Evolutionary conservation across 257 asterid species (phyloP), one percentile per base, ranked within the genome.

Genomic region (Marsdenia floribunda): DNA sequence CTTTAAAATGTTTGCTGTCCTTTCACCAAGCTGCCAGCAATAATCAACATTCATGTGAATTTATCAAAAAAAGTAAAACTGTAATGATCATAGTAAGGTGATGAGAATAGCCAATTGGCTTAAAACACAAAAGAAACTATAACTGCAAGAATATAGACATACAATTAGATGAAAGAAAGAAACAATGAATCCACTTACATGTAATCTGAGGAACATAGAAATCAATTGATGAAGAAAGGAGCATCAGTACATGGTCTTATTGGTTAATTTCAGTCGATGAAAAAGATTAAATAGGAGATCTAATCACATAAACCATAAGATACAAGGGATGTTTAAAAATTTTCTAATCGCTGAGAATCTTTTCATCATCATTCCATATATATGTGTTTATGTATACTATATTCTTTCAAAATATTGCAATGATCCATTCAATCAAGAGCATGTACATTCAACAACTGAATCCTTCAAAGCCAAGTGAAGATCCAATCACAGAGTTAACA

Each of bases 1-100:
- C 88, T 90, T 92, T 52, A 94, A 80, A 80, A 94, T 94, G 76
- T 92, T 94, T 26, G 90, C 89, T 0, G 97, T 92, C 79, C 98
- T 88, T 82, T 83, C 88, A 59, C 98, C 99, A 79, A 90, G 85
- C 99, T 92, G 90, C 75, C 68, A 88, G 52, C 64, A 79, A 78
- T 72, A 35, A 78, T 64, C 75, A 59, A 82, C 55, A 76, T 55
- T 65, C 69, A 75, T 19, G 38, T 53, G 49, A 59, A 37, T 57
- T 68, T 42, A 68, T 37, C 40, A 6, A 49, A 50, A 8, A 73
- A 55, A 16, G 4, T 40, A 68, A 19, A 55, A 67, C 6, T 14
- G 15, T 24, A 68, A 37, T 35, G n/a, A 68, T 44, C 22, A 35
- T 63, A 15, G 38, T 3, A 44, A n/a, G 6, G 16, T n/a, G 35